Evolutionary conservation across 257 asterid genomes (phyloP), one percentile per base, ranked within the genome.

Genomic region (Solanum clarkiae): DNA sequence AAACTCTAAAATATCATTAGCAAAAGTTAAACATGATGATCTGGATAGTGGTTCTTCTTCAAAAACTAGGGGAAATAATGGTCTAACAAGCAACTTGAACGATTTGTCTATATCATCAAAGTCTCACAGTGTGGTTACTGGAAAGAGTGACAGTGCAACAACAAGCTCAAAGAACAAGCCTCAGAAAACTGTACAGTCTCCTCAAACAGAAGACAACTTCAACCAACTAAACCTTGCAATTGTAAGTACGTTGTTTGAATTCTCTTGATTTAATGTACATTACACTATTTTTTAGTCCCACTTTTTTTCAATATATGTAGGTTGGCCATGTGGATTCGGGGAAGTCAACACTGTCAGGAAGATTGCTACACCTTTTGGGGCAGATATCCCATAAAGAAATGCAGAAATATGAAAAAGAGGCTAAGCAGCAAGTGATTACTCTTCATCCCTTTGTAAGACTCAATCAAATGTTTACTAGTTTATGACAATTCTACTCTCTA

Each of bases 241-340:
- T 82, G 99, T 97, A 93, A 89, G 94, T 86, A 45, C 83, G 69
- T 32, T 12, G 10, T 56, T 80, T 84, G 75, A 59, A 17, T 49
- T 69, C 66, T 53, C 86, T 40, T 55, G 66, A 51, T 62, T 77
- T 85, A 13, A 4, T 68, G 14, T 8, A 82, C 62, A 49, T 65
- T 29, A 60, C 70, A 44, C 63, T 85, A 24, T 36, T 49, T 49
- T 56, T 56, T 24, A 53, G 59, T 57, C 24, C 29, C 80, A 65
- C 10, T 59, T 17, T 77, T 84, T 63, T 70, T 88, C 66, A 84
- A 56, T 89, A 84, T 82, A 84, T 82, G 10, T 85, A 97, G 99
- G 98, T 97, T 84, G 99, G 99, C 69, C 99, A 97, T 89, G 99
- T 97, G 89, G 99, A 97, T 92, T 95, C 99, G 79, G 99, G 99